Percentiles rank a stretch among this genome's conserved stretches.
phyloP scores from a whole-genome alignment of 2,329 filamentous ascomycete species.

The Epicoccum nigrum region DNA sequence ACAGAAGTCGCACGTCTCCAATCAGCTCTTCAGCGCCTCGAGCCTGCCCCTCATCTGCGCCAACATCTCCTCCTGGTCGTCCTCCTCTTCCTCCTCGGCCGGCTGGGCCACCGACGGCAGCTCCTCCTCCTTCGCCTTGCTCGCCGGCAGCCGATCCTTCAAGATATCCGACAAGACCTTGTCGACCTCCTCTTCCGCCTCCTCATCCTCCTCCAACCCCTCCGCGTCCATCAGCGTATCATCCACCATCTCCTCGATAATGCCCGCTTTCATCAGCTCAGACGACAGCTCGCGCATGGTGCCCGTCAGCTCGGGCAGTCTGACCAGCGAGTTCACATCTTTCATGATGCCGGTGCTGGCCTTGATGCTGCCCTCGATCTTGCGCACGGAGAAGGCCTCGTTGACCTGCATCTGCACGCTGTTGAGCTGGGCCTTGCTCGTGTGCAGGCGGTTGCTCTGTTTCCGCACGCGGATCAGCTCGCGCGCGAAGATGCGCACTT shows the following conservation, averaged over 20 bases:
- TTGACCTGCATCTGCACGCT: conserved; percentile 98
- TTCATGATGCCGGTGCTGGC: conserved; percentile 94
- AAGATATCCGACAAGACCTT: conserved; percentile 91
- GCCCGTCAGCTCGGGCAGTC: conserved; percentile 81
- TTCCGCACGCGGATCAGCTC: conserved; percentile 85
- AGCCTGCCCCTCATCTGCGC: conserved; percentile 92
- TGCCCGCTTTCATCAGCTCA: conserved; percentile 91
- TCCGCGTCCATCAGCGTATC: conserved; percentile 77
- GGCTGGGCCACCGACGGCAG: conserved; percentile 59
- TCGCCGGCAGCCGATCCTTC: conserved; percentile 77
- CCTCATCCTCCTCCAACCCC: conserved; percentile 74
- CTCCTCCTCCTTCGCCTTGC: conserved; percentile 61
- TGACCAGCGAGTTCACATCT: conserved; percentile 86
- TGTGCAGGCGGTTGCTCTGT: conserved; percentile 74
- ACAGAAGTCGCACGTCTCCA: neutral
- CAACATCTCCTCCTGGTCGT: conserved; percentile 87
- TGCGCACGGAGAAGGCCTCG: conserved; percentile 91
- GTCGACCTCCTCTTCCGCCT: conserved; percentile 78
- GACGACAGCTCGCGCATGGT: conserved; percentile 88
- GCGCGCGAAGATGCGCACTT: conserved; percentile 85
- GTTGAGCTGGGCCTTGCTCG: conserved; percentile 87
- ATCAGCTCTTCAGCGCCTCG: conserved; percentile 86
- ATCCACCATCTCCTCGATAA: conserved; percentile 96
- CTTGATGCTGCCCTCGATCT: conserved; percentile 91
- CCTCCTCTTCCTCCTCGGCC: conserved; percentile 78